Evolutionary conservation across 805 yeast species (phyloP), one percentile per base, ranked within the genome.

Genomic region (Maudiozyma barnettii): DNA sequence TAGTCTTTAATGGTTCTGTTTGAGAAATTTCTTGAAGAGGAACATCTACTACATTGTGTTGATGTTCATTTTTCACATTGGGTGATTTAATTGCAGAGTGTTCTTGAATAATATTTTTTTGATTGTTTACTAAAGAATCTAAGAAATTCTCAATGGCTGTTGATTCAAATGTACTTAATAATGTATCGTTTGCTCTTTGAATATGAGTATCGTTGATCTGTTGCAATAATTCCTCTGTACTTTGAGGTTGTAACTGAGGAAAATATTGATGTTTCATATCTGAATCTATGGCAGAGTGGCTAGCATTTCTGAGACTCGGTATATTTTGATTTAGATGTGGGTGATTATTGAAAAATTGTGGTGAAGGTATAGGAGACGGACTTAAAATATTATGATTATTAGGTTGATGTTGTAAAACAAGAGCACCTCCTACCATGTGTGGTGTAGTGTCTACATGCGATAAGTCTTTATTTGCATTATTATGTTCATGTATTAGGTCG

Each of bases 141-240:
- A 66, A 44, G 43, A 66, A 65, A 35, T 53, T 52, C 41, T 63
- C 66, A 35, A 66, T 59, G 2, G 63, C 67, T 49, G 55, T 53
- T 1, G 67, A 58, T 47, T 66, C 70, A 45, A 58, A 52, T 8
- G 59, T 54, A 42, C 66, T 65, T 49, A 66, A 48, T 16, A 64
- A 46, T 12, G 54, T 54, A 20, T 50, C 44, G 7, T 42, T 45
- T 18, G 21, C 35, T 9, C 19, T 14, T 14, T 18, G 18, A 3
- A 33, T 42, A n/a, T 42, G 45, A n/a, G 38, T 20, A 8, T 31
- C 31, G 4, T 33, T n/a, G 13, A 16, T 33, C 4, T 42, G 45
- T 10, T 30, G 30, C 2, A 33, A 10, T n/a, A 20, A 12, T 19
- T 26, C 20, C 5, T 42, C 35, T 5, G 43, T 14, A 13, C 21